Conservation (phyloP, 2,329 filamentous ascomycete species). For the Fusarium avenaceum region DNA sequence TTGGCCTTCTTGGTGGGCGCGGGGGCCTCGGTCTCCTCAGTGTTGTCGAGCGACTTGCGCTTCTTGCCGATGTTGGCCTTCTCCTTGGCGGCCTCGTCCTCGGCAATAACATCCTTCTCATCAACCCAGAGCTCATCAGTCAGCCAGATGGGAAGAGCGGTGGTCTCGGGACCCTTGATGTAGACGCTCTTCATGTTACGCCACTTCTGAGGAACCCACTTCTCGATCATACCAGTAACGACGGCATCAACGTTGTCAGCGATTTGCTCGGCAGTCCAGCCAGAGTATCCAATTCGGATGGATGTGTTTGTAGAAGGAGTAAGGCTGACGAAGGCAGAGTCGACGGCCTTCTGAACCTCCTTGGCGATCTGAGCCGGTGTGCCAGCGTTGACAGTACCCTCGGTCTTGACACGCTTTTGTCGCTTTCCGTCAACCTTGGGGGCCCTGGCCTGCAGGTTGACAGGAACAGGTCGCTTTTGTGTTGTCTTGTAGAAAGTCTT, state of each 20-base stretch:
- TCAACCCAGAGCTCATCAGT: slow-evolving; percentile 93
- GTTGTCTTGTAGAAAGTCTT: slow-evolving; percentile 93
- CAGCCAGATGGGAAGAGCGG: slow-evolving; percentile 93
- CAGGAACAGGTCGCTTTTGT: slow-evolving; percentile 86
- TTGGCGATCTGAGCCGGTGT: slow-evolving; percentile 76
- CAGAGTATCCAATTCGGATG: slow-evolving; percentile 81
- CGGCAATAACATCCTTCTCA: slow-evolving; percentile 78
- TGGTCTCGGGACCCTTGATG: slow-evolving; percentile 90
- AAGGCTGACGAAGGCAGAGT: slow-evolving; percentile 84
- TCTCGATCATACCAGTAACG: slow-evolving; percentile 76
- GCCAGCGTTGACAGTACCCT: slow-evolving; percentile 61
- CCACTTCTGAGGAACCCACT: slow-evolving; percentile 89
- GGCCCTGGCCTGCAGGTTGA: slow-evolving; percentile 75
- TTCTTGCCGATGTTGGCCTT: slow-evolving; percentile 76
- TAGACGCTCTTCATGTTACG: slow-evolving; percentile 86
- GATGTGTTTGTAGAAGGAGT: slow-evolving; percentile 83
- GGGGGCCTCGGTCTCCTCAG: slow-evolving; percentile 61
- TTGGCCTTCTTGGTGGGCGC: slow-evolving; percentile 57
- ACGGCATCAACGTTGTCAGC: slow-evolving; percentile 85
- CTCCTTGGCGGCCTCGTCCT: slow-evolving; percentile 65
- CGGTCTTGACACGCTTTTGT: slow-evolving; percentile 65
- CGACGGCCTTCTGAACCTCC: slow-evolving; percentile 84
- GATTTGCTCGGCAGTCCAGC: slow-evolving; percentile 80
- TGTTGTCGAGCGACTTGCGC: slow-evolving; percentile 64
- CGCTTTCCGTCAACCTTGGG: slow-evolving; percentile 72